Base-by-base conservation (phyloP, 371 early-diverging fungal genomes). In the Mortierella sp. region DNA sequence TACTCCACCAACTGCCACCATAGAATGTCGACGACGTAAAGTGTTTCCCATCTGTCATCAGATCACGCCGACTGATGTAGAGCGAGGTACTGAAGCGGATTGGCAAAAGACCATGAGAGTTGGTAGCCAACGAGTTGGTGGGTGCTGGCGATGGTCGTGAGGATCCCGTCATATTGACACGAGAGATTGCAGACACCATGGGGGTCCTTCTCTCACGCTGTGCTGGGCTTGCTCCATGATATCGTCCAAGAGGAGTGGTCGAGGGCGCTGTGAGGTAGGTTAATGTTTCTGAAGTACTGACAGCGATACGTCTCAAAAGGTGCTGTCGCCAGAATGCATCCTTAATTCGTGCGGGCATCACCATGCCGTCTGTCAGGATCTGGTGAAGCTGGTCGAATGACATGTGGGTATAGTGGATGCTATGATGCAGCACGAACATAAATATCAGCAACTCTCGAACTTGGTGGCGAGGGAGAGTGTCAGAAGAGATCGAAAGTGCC, bases 1-100 rank as follows among this genome's bases (percentile, higher is more conserved):
- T 82, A 28, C 86, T 85, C 86, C 86, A 85, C 86, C 86, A 85
- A 57, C 86, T 85, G 11, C 86, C 86, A 2, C 77, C 86, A 75
- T 85, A 85, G 68, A 85, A 85, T 11, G 82, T 82, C 26, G 86
- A 85, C 60, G 73, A 80, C 11, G 86, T 85, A 50, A 85, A 85
- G 50, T 85, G 80, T 45, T 85, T 85, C 11, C 86, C 82, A 48
- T 85, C 86, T 9, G 86, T 82, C 82, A 85, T 80, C 13, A 85
- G 63, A 28, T 85, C 86, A 2, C 82, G 86, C 10, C 82, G 82
- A 65, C 86, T 85, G 44, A 85, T 85, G 50, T 74, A 85, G 2
- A 85, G 74, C 8, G 86, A 85, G 8, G 86, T 85, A 55, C 86
- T 85, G 80, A 85, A 85, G 2, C 86, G 86, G 42, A 85, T 82